phyloP scores from a whole-genome alignment of 2,329 filamentous ascomycete species.

The Botrytis sinoallii region DNA sequence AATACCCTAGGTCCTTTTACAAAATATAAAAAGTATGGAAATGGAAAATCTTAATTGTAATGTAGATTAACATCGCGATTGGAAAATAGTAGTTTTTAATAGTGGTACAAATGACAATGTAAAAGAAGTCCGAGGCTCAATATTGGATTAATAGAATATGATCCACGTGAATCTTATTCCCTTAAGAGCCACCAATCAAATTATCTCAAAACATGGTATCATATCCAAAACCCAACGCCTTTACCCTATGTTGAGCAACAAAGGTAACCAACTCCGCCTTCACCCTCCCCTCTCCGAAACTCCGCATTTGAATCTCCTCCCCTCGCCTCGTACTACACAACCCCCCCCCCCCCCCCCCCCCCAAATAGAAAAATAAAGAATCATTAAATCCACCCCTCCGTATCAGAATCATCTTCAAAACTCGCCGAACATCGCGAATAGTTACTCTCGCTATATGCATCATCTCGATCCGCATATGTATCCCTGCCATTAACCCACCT shows the following conservation, averaged over 20 bases:
- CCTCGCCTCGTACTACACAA: neutral
- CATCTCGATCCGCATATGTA: neutral
- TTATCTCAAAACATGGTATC: neutral
- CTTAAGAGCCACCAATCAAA: neutral
- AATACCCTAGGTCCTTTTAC: neutral
- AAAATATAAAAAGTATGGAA: neutral
- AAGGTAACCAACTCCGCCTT: neutral
- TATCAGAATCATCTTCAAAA: neutral
- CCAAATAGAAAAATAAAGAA: neutral
- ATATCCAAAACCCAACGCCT: neutral
- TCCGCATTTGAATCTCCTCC: neutral
- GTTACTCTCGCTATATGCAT: conserved; percentile 10
- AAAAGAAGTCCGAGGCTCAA: neutral
- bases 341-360: neutral
- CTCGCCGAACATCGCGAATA: neutral
- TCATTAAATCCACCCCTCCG: neutral
- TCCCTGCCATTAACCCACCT: neutral
- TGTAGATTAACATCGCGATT: neutral
- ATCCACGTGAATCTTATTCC: neutral
- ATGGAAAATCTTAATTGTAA: neutral
- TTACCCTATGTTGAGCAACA: neutral
- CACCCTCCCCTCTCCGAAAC: neutral
- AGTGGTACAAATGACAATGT: neutral
- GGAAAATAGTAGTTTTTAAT: neutral
- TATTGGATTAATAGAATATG: neutral